These are phyloP conservation scores for Phaeosphaeria sp. DNA, from an alignment of 2,329 filamentous ascomycete species.

Conservation along the genomic window DNA sequence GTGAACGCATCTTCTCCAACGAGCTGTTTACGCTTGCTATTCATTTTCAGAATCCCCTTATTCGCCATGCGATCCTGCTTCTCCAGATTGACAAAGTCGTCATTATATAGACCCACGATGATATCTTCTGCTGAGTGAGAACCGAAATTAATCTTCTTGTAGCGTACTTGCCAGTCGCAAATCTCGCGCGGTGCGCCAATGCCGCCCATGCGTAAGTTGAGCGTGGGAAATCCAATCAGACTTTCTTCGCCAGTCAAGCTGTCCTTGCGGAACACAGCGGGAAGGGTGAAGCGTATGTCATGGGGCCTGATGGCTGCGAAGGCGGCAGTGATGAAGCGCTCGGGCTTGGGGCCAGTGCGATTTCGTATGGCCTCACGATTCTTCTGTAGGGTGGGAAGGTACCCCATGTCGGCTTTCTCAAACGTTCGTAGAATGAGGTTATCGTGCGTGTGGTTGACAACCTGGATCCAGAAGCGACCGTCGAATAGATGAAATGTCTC, in stretches of 20 bases:
- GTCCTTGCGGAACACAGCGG: conserved; percentile 30
- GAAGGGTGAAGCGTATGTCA: conserved; percentile 28
- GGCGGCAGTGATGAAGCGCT: conserved; percentile 18
- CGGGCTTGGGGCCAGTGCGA: background rate
- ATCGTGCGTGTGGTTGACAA: conserved; percentile 44
- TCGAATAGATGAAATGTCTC: conserved; percentile 58
- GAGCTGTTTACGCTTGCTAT: background rate
- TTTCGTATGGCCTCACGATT: conserved; percentile 1
- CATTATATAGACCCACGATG: conserved; percentile 11
- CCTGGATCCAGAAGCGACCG: conserved; percentile 62
- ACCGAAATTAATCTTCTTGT: conserved; percentile 35
- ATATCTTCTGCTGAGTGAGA: conserved; percentile 1
- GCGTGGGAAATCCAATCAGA: conserved; percentile 33
- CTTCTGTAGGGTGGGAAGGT: conserved; percentile 6
- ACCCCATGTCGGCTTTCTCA: conserved; percentile 16
- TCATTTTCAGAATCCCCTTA: background rate
- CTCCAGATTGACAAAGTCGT: conserved; percentile 10
- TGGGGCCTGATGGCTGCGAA: conserved; percentile 25
- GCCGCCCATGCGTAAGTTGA: conserved; percentile 20
- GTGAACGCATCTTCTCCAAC: background rate
- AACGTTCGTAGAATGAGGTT: conserved; percentile 49
- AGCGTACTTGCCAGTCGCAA: conserved; percentile 28
- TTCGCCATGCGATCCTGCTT: background rate
- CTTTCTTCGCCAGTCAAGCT: conserved; percentile 12
- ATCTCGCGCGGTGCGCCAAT: conserved; percentile 12